Evolutionary conservation across 164 flowering plant species (phyloP).

Genomic region (Vitis rupestris): DNA sequence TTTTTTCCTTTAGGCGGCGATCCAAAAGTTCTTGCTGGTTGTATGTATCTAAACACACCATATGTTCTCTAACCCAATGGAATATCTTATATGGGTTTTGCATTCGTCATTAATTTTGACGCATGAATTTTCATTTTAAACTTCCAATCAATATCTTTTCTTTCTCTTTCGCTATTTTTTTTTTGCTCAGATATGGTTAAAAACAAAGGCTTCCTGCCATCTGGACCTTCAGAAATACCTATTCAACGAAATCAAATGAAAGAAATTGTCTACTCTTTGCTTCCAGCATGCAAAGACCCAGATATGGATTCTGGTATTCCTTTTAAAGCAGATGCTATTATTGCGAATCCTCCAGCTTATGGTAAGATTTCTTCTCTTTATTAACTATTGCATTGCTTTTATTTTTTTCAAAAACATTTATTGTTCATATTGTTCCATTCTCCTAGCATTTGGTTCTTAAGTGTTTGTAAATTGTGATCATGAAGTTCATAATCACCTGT

Average conservation of each 20-base stretch:
- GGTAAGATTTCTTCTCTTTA: slow-evolving; percentile 45
- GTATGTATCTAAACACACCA: slow-evolving; percentile 23
- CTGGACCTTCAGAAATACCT: slow-evolving; percentile 98
- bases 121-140: not conserved
- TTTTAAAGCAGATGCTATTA: slow-evolving; percentile 94
- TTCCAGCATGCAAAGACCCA: slow-evolving; percentile 88
- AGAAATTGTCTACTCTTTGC: slow-evolving; percentile 83
- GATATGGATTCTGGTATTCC: slow-evolving; percentile 81
- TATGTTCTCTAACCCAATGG: not conserved
- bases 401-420: not conserved
- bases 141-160: not conserved
- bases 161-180: not conserved
- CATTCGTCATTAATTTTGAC: not conserved
- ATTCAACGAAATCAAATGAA: slow-evolving; percentile 88
- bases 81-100: not conserved
- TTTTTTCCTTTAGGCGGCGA: slow-evolving; percentile 62
- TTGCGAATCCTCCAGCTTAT: slow-evolving; percentile 98
- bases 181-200: slow-evolving; percentile 89
- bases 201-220: slow-evolving; percentile 97
- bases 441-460: not conserved
- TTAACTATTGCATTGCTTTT: not conserved
- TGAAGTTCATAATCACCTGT: no score
- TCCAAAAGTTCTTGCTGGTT: slow-evolving; percentile 59
- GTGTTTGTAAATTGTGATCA: not conserved
- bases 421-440: not conserved